Evolutionary conservation across 768 basidiomycete genomes (phyloP).

Genomic region (Mycena kentingensis): DNA sequence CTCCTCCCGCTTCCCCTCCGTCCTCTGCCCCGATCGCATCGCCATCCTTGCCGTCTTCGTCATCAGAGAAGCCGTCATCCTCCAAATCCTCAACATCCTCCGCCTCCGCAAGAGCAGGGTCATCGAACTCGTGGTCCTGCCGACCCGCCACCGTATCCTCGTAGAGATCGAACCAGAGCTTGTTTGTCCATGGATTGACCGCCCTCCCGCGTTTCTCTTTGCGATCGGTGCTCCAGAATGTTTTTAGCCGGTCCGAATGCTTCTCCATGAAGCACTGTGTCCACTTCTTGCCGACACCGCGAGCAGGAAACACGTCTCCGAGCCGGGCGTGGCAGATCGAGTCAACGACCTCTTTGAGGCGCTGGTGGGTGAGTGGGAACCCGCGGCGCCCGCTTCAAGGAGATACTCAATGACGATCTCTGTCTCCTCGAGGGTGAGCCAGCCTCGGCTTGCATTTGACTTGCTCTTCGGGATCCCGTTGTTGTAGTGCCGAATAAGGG

Average conservation of each 20-base stretch:
- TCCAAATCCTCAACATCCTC: not conserved
- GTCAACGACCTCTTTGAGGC: not conserved
- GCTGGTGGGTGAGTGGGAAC: not conserved
- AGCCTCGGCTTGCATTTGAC: not conserved
- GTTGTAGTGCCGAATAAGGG: not conserved
- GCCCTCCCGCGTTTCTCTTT: conserved; percentile 27
- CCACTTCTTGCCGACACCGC: conserved; percentile 30
- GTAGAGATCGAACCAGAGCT: conserved; percentile 31
- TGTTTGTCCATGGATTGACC: conserved; percentile 31
- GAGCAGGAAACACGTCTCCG: conserved; percentile 16
- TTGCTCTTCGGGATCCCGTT: not conserved
- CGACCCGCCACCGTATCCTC: conserved; percentile 11
- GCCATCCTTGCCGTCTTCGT: not conserved
- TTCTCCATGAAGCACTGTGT: conserved; percentile 27
- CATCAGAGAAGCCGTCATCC: not conserved
- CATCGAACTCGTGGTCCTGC: conserved; percentile 15
- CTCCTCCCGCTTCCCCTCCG: not conserved
- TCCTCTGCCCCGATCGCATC: not conserved
- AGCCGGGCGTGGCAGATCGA: conserved; percentile 20
- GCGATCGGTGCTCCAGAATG: conserved; percentile 26
- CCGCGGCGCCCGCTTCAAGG: not conserved
- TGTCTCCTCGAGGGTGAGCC: not conserved
- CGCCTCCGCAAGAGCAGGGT: not conserved
- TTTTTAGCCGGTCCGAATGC: conserved; percentile 19
- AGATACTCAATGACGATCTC: not conserved